Conservation (phyloP, 345 rosid genomes). For the Citrus cavaleriei region DNA sequence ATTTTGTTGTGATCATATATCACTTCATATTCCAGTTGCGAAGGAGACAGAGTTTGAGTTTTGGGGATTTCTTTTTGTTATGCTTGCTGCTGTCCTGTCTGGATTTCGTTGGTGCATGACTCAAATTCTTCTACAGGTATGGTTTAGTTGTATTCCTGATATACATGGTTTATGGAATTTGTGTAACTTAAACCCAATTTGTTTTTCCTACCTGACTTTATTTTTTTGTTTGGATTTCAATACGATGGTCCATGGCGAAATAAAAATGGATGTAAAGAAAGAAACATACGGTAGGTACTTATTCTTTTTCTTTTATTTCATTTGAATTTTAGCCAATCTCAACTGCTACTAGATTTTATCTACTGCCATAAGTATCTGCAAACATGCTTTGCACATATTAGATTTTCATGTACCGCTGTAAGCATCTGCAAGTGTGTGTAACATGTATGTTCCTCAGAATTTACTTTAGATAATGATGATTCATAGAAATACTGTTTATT, state of each 20-base stretch:
- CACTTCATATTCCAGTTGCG: conserved; percentile 58
- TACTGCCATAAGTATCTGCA: background rate
- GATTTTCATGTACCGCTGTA: background rate
- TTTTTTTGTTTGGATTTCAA: conserved; percentile 26
- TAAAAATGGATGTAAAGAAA: conserved; percentile 53
- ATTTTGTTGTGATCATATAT: conserved; percentile 6
- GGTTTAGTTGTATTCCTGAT: conserved; percentile 2
- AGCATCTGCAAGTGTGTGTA: background rate
- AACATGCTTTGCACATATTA: background rate
- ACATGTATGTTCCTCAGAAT: background rate
- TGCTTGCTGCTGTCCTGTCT: conserved; percentile 99
- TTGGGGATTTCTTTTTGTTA: conserved; percentile 96
- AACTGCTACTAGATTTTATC: background rate
- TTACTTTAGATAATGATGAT: background rate
- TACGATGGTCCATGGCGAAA: conserved; percentile 28
- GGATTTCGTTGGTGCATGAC: conserved; percentile 99
- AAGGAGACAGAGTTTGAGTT: conserved; percentile 93
- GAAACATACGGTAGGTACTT: conserved; percentile 77
- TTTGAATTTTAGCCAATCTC: background rate
- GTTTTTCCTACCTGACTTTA: conserved; percentile 7
- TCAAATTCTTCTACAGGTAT: conserved; percentile 96
- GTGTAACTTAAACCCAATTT: background rate
- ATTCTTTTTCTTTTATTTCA: conserved; percentile 4
- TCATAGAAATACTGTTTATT: background rate
- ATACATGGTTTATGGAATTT: conserved; percentile 9